Conservation (phyloP, 768 basidiomycete genomes). For the Lyophyllum semitale region DNA sequence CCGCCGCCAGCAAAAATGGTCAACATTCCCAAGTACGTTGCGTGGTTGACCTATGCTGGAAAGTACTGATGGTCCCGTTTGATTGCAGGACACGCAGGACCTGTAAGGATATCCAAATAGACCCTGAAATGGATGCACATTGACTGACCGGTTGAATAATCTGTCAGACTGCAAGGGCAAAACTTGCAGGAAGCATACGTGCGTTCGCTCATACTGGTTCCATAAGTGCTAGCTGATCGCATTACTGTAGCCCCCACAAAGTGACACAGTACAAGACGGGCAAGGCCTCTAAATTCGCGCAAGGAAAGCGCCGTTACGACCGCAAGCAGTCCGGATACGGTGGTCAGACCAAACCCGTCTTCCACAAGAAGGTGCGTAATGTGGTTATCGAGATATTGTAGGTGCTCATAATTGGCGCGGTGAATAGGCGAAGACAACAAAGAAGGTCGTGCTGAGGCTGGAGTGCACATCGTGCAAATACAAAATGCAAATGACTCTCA, state of each 20-base stretch:
- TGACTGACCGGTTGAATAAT: constrained; percentile 9
- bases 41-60: background rate
- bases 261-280: constrained; percentile 99
- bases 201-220: constrained; percentile 31
- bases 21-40: constrained; percentile 89
- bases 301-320: constrained; percentile 99
- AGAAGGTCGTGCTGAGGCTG: constrained; percentile 98
- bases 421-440: constrained; percentile 90
- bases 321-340: constrained; percentile 98
- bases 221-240: background rate
- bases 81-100: constrained; percentile 83
- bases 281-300: constrained; percentile 95
- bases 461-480: constrained; percentile 99
- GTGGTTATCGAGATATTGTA: background rate
- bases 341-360: constrained; percentile 99
- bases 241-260: constrained; percentile 83
- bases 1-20: constrained; percentile 72
- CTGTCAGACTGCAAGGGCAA: constrained; percentile 90
- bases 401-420: background rate
- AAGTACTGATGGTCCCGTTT: constrained; percentile 14
- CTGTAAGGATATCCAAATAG: constrained; percentile 59
- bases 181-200: constrained; percentile 97
- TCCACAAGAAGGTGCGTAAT: constrained; percentile 94
- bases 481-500: constrained; percentile 94
- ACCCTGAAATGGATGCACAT: background rate